Conservation (phyloP, 768 basidiomycete genomes). For the Kwoniella newhampshirensis region DNA sequence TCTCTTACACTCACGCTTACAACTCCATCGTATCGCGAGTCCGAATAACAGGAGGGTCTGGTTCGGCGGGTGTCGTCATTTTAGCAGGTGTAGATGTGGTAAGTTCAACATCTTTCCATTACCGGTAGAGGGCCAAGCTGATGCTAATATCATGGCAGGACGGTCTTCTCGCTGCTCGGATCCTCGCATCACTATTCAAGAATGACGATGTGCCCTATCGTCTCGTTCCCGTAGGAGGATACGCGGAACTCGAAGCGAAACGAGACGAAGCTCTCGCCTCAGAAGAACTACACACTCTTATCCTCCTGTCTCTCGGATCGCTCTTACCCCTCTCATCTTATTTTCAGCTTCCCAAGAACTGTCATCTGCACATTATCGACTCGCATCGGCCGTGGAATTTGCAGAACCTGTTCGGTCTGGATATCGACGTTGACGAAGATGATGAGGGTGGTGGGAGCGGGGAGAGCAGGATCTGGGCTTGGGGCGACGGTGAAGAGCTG, state of each 20-base stretch:
- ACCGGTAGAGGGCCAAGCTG: neutral
- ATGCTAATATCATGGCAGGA: conserved; percentile 57
- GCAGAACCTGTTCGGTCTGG: conserved; percentile 69
- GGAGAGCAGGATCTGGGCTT: conserved; percentile 68
- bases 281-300: conserved; percentile 73
- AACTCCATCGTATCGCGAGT: conserved; percentile 49
- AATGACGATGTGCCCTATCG: conserved; percentile 92
- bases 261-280: conserved; percentile 67
- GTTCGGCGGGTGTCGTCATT: conserved; percentile 50
- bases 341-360: conserved; percentile 53
- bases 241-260: conserved; percentile 68
- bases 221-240: conserved; percentile 83
- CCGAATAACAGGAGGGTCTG: conserved; percentile 36
- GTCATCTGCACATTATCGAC: conserved; percentile 90
- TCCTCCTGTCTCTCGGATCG: conserved; percentile 88
- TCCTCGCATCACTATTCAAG: conserved; percentile 83
- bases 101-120: neutral
- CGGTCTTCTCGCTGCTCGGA: conserved; percentile 83
- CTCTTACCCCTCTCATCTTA: conserved; percentile 74
- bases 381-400: conserved; percentile 87
- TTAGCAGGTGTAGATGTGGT: conserved; percentile 50
- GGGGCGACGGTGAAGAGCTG: conserved; percentile 80
- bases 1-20: conserved; percentile 51
- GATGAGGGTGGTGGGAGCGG: conserved; percentile 23
- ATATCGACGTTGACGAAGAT: conserved; percentile 56